These are phyloP conservation scores for Geotrichum citri-aurantii DNA, from an alignment of 1,139 yeast species.

Conservation along the genomic window DNA sequence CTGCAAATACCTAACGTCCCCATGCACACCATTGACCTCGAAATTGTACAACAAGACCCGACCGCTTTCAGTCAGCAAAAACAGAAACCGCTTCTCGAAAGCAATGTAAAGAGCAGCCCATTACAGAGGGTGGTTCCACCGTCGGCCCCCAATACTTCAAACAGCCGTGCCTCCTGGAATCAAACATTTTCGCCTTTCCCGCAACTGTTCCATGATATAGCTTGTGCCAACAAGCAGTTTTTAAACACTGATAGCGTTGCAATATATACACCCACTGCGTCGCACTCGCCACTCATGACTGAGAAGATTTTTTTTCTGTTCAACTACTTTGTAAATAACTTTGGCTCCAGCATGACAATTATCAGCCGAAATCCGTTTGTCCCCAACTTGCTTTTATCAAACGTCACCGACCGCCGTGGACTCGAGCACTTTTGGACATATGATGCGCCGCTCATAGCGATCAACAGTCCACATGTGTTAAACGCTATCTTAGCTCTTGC, in stretches of 20 bases:
- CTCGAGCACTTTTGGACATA: constrained; percentile 18
- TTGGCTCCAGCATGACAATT: constrained; percentile 6
- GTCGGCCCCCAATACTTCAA: background rate
- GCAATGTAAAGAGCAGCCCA: background rate
- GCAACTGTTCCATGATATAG: background rate
- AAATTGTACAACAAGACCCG: constrained; percentile 1
- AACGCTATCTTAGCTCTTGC: constrained; percentile 14
- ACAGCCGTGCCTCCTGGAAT: background rate
- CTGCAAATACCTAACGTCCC: background rate
- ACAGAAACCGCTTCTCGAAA: background rate
- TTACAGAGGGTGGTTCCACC: background rate
- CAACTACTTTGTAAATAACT: constrained; percentile 3
- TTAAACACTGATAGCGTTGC: background rate
- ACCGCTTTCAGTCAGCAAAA: background rate
- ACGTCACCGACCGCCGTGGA: constrained; percentile 8
- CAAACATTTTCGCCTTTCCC: background rate
- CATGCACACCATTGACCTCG: background rate
- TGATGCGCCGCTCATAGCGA: constrained; percentile 17
- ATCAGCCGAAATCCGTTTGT: background rate
- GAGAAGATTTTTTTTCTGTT: constrained; percentile 3
- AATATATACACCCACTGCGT: background rate
- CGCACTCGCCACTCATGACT: constrained; percentile 4
- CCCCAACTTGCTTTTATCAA: background rate
- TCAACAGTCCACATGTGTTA: constrained; percentile 12
- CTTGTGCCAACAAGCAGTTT: background rate